Evolutionary conservation across 805 yeast genomes (phyloP).

Genomic region (Priceomyces castillae): DNA sequence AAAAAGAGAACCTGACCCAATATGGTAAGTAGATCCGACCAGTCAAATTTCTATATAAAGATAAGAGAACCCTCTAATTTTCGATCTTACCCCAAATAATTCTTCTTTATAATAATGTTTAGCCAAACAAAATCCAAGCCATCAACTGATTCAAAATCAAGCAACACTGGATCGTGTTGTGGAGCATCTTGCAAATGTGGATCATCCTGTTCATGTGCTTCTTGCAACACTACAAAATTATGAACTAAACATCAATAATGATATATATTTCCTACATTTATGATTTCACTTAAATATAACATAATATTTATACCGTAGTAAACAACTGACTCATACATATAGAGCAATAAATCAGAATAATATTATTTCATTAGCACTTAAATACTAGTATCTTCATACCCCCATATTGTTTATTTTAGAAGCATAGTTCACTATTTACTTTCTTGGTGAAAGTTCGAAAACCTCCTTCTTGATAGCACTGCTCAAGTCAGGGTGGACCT

Average conservation of each 20-base stretch:
- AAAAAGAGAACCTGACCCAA: not conserved
- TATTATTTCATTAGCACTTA: not conserved
- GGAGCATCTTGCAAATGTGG: slow-evolving; percentile 35
- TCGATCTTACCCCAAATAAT: no score
- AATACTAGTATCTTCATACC: not conserved
- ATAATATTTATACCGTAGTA: no score
- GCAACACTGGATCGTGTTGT: slow-evolving; percentile 4
- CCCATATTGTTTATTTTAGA: no score
- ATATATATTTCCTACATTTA: not conserved
- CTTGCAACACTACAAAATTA: slow-evolving; percentile 44
- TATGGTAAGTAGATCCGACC: not conserved
- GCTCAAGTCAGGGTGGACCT: slow-evolving; percentile 70
- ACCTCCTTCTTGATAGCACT: slow-evolving; percentile 63
- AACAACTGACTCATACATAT: no score
- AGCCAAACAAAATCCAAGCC: not conserved
- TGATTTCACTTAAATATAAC: not conserved
- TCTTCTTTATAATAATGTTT: not conserved
- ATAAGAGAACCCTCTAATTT: not conserved
- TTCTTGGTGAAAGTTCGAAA: slow-evolving; percentile 49
- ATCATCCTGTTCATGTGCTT: slow-evolving; percentile 36
- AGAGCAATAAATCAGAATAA: not conserved
- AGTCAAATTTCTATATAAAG: not conserved
- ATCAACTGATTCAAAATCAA: not conserved
- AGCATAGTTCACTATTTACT: no score
- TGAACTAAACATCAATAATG: slow-evolving; percentile 10